A percentile compares a stretch with the other conserved stretches of the same genome.
Conservation (phyloP, 2,329 filamentous ascomycete species). For the Aspergillus fumigatus region DNA sequence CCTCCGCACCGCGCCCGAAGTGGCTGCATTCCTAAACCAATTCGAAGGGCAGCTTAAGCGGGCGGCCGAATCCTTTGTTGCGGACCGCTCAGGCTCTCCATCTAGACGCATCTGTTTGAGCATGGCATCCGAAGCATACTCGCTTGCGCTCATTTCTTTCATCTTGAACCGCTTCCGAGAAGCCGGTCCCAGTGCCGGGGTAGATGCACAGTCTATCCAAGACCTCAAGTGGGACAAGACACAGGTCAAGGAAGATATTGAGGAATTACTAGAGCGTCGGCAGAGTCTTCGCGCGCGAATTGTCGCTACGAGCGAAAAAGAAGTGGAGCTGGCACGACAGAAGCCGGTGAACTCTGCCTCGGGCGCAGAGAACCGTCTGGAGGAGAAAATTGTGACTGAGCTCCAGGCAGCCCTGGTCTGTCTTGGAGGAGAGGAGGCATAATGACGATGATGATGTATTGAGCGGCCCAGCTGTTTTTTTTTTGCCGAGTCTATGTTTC, state of each 20-base stretch:
- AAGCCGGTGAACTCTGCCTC: slow-evolving; percentile 37
- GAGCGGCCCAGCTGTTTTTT: slow-evolving; percentile 2
- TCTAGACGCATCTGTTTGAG: slow-evolving; percentile 65
- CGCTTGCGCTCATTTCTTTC: slow-evolving; percentile 67
- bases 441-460: slow-evolving; percentile 21
- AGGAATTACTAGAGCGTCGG: slow-evolving; percentile 70
- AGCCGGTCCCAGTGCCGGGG: slow-evolving; percentile 58
- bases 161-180: slow-evolving; percentile 65
- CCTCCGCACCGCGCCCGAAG: slow-evolving; percentile 74
- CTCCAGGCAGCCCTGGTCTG: slow-evolving; percentile 52
- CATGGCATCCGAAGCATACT: slow-evolving; percentile 72
- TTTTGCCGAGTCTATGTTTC: slow-evolving; percentile 12
- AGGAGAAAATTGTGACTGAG: slow-evolving; percentile 70
- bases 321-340: slow-evolving; percentile 57
- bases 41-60: slow-evolving; percentile 75
- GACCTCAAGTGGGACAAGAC: slow-evolving; percentile 70
- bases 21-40: slow-evolving; percentile 81
- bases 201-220: slow-evolving; percentile 60
- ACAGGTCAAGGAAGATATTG: slow-evolving; percentile 72
- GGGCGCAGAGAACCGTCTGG: slow-evolving; percentile 60
- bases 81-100: slow-evolving; percentile 35
- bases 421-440: slow-evolving; percentile 36
- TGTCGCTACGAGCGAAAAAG: slow-evolving; percentile 66
- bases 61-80: slow-evolving; percentile 67
- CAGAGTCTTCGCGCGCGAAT: slow-evolving; percentile 68